Evolutionary conservation across 768 basidiomycete species (phyloP).

Genomic region (Lentinula lateritia): DNA sequence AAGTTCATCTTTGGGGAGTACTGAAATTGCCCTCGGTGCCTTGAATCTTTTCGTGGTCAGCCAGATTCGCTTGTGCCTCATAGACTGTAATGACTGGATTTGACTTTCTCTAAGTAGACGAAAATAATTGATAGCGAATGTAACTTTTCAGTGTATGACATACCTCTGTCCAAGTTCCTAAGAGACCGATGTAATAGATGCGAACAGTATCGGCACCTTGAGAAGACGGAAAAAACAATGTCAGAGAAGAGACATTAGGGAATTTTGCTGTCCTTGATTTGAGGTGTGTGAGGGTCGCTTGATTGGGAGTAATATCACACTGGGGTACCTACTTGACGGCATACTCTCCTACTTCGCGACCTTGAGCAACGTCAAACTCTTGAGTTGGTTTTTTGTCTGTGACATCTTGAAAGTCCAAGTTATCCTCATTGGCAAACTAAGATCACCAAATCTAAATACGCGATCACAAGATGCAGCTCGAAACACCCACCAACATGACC

Average conservation of each 20-base stretch:
- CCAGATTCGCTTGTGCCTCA: slow-evolving; percentile 80
- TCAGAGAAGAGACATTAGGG: slow-evolving; percentile 73
- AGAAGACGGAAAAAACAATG: slow-evolving; percentile 74
- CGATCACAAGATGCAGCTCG: not conserved
- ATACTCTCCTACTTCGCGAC: slow-evolving; percentile 80
- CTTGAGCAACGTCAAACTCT: slow-evolving; percentile 64
- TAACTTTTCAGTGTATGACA: not conserved
- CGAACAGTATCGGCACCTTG: slow-evolving; percentile 74
- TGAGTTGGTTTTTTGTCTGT: slow-evolving; percentile 59
- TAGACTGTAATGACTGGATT: slow-evolving; percentile 84
- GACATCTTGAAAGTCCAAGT: slow-evolving; percentile 78
- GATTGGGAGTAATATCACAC: not conserved
- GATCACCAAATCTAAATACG: not conserved
- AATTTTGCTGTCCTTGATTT: slow-evolving; percentile 74
- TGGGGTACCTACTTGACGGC: slow-evolving; percentile 56
- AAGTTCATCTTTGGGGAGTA: slow-evolving; percentile 24
- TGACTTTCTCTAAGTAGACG: slow-evolving; percentile 54
- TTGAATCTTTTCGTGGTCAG: slow-evolving; percentile 83
- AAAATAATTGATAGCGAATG: not conserved
- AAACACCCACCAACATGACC: slow-evolving; percentile 55
- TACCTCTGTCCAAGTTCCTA: slow-evolving; percentile 79
- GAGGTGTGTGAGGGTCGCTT: not conserved
- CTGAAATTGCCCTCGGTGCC: slow-evolving; percentile 64
- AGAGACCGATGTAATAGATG: slow-evolving; percentile 81
- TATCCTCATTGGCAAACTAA: slow-evolving; percentile 74